These are phyloP conservation scores for Skeletonema potamos DNA, from an alignment of 108 stramenopile species.

Conservation along the genomic window DNA sequence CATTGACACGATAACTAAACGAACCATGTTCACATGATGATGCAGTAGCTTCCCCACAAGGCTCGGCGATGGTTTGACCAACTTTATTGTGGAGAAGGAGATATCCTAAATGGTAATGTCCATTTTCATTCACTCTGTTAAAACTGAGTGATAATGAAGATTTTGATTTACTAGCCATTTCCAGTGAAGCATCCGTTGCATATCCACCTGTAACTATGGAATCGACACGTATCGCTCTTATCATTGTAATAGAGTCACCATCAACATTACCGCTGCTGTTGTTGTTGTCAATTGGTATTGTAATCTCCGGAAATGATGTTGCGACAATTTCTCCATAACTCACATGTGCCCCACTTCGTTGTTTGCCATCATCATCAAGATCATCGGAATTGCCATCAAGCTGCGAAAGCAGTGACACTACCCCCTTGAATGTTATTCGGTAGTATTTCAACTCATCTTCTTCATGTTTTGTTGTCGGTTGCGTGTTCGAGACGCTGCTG, in stretches of 20 bases:
- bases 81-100: constrained; percentile 22
- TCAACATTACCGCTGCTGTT: not conserved
- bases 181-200: constrained; percentile 47
- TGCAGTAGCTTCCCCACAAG: not conserved
- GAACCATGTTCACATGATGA: constrained; percentile 50
- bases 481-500: not conserved
- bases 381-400: constrained; percentile 1
- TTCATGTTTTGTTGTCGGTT: not conserved
- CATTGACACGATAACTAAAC: constrained; percentile 64
- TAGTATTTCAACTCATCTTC: constrained; percentile 52
- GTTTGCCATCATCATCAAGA: not conserved
- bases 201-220: constrained; percentile 82
- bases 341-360: constrained; percentile 54
- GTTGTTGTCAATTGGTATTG: constrained; percentile 1
- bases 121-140: not conserved
- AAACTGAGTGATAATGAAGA: not conserved
- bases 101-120: constrained; percentile 26
- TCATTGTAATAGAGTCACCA: not conserved
- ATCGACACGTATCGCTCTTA: constrained; percentile 66
- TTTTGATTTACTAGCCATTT: constrained; percentile 4
- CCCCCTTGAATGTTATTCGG: constrained; percentile 64
- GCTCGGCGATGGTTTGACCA: constrained; percentile 49
- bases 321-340: constrained; percentile 77
- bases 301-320: constrained; percentile 34
- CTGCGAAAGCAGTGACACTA: constrained; percentile 60